These are phyloP conservation scores for Arthrobotrys conoides DNA, from an alignment of 2,329 filamentous ascomycete species.

Conservation along the genomic window DNA sequence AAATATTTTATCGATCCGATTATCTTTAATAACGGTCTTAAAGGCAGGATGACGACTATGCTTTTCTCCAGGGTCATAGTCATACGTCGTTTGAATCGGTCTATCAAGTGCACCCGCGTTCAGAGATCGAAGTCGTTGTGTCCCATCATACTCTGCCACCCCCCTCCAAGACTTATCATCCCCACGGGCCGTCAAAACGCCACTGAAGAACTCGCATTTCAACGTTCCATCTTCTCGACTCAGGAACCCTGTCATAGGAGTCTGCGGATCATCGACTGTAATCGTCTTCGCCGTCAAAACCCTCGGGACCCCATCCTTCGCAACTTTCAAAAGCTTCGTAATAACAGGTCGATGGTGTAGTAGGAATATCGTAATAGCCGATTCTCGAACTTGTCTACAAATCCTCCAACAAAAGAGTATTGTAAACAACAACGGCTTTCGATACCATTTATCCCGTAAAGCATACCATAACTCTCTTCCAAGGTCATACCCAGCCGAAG, in stretches of 20 bases:
- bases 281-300: constrained; percentile 65
- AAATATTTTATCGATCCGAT: constrained; percentile 63
- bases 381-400: constrained; percentile 65
- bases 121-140: constrained; percentile 45
- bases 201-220: constrained; percentile 65
- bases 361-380: constrained; percentile 65
- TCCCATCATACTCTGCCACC: constrained; percentile 40
- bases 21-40: constrained; percentile 56
- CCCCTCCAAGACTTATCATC: constrained; percentile 56
- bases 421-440: constrained; percentile 63
- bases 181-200: constrained; percentile 61
- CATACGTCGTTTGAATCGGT: constrained; percentile 42
- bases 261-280: constrained; percentile 65
- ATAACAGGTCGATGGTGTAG: constrained; percentile 66
- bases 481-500: constrained; percentile 66
- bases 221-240: constrained; percentile 62
- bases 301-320: constrained; percentile 62
- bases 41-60: constrained; percentile 29
- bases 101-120: constrained; percentile 42
- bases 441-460: constrained; percentile 64
- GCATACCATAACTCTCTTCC: constrained; percentile 67
- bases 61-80: constrained; percentile 41
- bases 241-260: constrained; percentile 66
- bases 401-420: constrained; percentile 65
- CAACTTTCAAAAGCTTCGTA: constrained; percentile 65